A percentile compares a stretch with the other conserved stretches of the same genome.
phyloP scores from a whole-genome alignment of 305 asterid genomes.

The Fraxinus xanthoxyloides region DNA sequence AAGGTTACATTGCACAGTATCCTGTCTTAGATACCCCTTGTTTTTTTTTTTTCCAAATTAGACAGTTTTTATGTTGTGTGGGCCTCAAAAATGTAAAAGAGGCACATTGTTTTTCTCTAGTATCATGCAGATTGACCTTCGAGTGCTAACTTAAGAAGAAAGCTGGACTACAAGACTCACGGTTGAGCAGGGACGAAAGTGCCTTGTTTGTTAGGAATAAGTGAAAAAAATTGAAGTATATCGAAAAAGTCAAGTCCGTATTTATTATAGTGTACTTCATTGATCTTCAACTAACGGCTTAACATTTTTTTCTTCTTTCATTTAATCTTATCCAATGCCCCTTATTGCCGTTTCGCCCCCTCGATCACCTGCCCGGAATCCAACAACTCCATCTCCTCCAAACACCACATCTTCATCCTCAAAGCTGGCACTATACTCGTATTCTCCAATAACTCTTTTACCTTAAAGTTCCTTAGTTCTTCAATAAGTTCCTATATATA shows the following conservation, averaged over 20 bases:
- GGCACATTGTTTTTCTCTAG: neutral
- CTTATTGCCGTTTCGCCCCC: constrained; percentile 13
- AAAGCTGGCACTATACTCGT: constrained; percentile 44
- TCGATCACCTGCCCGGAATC: constrained; percentile 45
- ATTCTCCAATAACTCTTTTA: constrained; percentile 2
- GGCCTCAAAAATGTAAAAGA: too few relatives aligned
- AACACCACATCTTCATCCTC: constrained; percentile 70
- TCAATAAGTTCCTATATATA: constrained; percentile 26
- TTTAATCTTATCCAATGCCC: neutral
- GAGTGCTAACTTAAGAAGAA: too few relatives aligned
- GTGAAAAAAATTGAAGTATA: neutral
- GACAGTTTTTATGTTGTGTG: too few relatives aligned
- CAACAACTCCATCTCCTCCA: constrained; percentile 45
- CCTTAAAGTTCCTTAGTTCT: constrained; percentile 34
- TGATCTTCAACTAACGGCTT: neutral
- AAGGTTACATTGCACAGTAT: neutral
- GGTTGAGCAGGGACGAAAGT: too few relatives aligned
- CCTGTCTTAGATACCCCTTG: neutral
- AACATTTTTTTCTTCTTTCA: neutral
- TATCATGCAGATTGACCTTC: neutral
- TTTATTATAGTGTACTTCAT: neutral
- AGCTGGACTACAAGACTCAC: too few relatives aligned
- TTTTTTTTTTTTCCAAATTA: neutral
- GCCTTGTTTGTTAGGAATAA: neutral
- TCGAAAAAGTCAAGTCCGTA: neutral